These are phyloP conservation scores for Middelhovenomyces tepae DNA, from an alignment of 805 yeast species.

Conservation along the genomic window DNA sequence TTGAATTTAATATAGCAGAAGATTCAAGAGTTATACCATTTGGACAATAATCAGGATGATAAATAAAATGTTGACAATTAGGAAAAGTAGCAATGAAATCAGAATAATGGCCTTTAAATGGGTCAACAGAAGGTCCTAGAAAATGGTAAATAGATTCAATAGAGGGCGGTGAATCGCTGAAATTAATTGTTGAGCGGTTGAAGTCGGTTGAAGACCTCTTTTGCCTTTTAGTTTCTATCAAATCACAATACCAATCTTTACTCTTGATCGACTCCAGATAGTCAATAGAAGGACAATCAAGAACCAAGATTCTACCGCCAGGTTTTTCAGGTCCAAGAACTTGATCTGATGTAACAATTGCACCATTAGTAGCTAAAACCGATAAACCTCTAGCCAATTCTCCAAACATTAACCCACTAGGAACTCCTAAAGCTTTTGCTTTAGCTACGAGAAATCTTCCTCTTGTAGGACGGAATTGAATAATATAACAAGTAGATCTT, in stretches of 20 bases:
- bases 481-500: conserved; percentile 55
- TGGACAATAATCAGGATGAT: conserved; percentile 61
- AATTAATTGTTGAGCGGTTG: conserved; percentile 4
- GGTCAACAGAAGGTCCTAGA: conserved; percentile 54
- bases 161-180: conserved; percentile 4
- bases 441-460: conserved; percentile 65
- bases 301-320: conserved; percentile 52
- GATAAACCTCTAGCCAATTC: conserved; percentile 50
- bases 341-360: conserved; percentile 51
- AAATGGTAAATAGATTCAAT: conserved; percentile 63
- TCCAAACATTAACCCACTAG: conserved; percentile 52
- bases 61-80: conserved; percentile 47
- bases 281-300: conserved; percentile 58
- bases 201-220: too few species aligned
- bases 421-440: conserved; percentile 64
- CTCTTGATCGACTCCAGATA: conserved; percentile 33
- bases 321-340: conserved; percentile 56
- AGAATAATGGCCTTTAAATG: conserved; percentile 35
- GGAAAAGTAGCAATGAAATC: conserved; percentile 31
- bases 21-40: conserved; percentile 52
- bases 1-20: conserved; percentile 33
- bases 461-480: conserved; percentile 56
- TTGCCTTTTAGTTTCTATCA: background rate
- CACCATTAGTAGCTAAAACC: conserved; percentile 53
- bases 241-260: conserved; percentile 1